Percentiles rank a stretch among this genome's conserved stretches.
These are phyloP conservation scores for Tricholoma bakamatsutake DNA, from an alignment of 768 basidiomycete genomes.

Conservation along the genomic window DNA sequence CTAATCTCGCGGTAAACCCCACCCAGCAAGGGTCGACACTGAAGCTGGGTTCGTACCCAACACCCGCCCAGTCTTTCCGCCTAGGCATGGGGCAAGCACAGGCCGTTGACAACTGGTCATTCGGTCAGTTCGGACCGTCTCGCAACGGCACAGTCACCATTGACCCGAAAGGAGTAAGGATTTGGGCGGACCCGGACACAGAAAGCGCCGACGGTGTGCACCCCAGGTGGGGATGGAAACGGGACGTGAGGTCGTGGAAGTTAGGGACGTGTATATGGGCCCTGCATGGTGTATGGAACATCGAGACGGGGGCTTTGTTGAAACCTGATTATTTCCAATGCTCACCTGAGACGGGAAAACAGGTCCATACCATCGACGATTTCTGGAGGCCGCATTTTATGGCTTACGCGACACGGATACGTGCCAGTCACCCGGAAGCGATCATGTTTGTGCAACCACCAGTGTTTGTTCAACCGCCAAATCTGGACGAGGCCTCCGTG, in stretches of 20 bases:
- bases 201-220: constrained; percentile 44
- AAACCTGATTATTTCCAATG: constrained; percentile 71
- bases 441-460: constrained; percentile 92
- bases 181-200: constrained; percentile 62
- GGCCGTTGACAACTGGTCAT: constrained; percentile 78
- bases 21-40: constrained; percentile 61
- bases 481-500: constrained; percentile 41
- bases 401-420: constrained; percentile 50
- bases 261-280: constrained; percentile 86
- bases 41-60: constrained; percentile 85
- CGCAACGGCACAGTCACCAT: constrained; percentile 70
- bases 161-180: constrained; percentile 74
- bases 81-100: constrained; percentile 86
- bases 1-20: constrained; percentile 62
- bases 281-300: constrained; percentile 84
- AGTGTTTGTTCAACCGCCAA: constrained; percentile 79
- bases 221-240: constrained; percentile 78
- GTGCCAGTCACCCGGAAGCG: constrained; percentile 66
- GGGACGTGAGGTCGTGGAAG: constrained; percentile 57
- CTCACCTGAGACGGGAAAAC: constrained; percentile 32
- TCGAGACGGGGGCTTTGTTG: constrained; percentile 59
- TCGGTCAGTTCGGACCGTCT: constrained; percentile 73
- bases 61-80: constrained; percentile 75
- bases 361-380: constrained; percentile 66
- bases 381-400: constrained; percentile 76